phyloP scores from a whole-genome alignment of 495 filamentous ascomycete species.

The Neurospora cerealis region DNA sequence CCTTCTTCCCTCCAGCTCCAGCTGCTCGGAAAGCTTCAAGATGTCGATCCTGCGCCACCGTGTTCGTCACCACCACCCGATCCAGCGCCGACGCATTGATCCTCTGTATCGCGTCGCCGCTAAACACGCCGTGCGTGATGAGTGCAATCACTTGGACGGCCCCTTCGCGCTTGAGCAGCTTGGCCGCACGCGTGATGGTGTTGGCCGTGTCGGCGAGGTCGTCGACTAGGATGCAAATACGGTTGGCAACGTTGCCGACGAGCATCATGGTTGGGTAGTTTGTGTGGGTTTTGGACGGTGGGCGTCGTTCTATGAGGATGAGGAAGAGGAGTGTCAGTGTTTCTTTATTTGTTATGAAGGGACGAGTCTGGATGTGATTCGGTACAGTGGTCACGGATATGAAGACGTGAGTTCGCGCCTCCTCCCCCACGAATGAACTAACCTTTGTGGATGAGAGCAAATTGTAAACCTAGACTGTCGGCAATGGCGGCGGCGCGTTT shows the following conservation, averaged over 20 bases:
- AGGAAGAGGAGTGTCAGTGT: not conserved
- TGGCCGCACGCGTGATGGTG: constrained; percentile 94
- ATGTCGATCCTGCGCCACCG: constrained; percentile 60
- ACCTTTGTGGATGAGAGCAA: constrained; percentile 98
- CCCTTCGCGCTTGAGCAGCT: constrained; percentile 88
- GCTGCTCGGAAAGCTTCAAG: constrained; percentile 43
- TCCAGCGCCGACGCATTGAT: constrained; percentile 88
- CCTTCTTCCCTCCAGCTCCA: constrained; percentile 59
- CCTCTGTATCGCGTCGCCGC: constrained; percentile 85
- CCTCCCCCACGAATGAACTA: constrained; percentile 1
- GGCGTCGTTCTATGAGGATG: constrained; percentile 60
- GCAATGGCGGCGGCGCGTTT: constrained; percentile 97
- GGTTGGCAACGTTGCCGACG: constrained; percentile 75
- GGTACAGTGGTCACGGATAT: not conserved
- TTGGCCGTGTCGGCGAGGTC: constrained; percentile 94
- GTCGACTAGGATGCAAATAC: constrained; percentile 83
- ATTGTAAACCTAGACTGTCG: constrained; percentile 81
- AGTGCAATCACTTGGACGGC: constrained; percentile 81
- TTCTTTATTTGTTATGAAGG: not conserved
- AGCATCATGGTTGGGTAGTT: constrained; percentile 98
- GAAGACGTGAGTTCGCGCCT: not conserved
- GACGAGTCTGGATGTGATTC: not conserved
- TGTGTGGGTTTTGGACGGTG: constrained; percentile 77
- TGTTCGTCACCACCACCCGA: constrained; percentile 89
- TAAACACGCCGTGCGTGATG: constrained; percentile 88